Evolutionary conservation across 768 basidiomycete genomes (phyloP).

Genomic region (Amanita exitialis): DNA sequence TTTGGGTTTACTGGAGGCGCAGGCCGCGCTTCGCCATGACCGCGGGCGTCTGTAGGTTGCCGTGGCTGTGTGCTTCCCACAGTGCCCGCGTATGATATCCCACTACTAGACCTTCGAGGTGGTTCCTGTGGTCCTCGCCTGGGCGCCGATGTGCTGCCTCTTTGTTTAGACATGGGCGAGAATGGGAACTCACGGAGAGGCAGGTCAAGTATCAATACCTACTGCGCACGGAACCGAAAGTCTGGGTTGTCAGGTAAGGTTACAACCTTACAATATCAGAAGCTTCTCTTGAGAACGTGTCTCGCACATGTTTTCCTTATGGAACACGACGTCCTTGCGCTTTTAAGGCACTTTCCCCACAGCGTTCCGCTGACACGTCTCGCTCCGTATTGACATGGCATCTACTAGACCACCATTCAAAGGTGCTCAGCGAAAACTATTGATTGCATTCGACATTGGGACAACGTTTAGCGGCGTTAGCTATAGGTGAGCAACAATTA

Average conservation of each 20-base stretch:
- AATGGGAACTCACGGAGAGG: background rate
- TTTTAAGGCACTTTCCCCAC: background rate
- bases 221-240: background rate
- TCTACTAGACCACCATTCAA: constrained; percentile 23
- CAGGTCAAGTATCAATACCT: background rate
- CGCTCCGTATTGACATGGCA: background rate
- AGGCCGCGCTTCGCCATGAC: background rate
- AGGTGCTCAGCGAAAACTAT: constrained; percentile 30
- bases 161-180: background rate
- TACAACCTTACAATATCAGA: background rate
- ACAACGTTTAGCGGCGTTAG: constrained; percentile 42
- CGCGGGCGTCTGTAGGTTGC: background rate
- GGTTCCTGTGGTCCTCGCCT: background rate
- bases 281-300: constrained; percentile 1
- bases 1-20: background rate
- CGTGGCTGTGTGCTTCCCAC: background rate
- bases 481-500: constrained; percentile 19
- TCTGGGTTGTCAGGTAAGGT: background rate
- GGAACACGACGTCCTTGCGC: background rate
- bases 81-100: background rate
- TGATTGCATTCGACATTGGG: constrained; percentile 43
- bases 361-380: background rate
- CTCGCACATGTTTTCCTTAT: constrained; percentile 1
- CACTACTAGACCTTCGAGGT: background rate
- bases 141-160: background rate